phyloP scores from a whole-genome alignment of 768 basidiomycete species.

The Galerina sulciceps region DNA sequence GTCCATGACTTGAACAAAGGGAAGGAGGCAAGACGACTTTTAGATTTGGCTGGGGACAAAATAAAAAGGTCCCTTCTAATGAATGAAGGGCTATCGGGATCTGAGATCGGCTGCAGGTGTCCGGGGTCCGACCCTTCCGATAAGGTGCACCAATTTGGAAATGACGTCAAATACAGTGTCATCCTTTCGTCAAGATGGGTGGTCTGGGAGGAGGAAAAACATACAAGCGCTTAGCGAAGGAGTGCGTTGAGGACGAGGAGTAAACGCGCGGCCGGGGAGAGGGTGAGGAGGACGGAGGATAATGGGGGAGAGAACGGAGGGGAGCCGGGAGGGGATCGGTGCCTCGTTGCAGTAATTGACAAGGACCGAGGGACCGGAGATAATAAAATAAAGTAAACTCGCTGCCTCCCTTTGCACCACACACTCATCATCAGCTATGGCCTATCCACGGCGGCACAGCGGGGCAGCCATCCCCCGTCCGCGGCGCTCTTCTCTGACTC shows the following conservation, averaged over 20 bases:
- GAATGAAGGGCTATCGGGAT: neutral
- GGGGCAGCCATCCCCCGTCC: conserved; percentile 4
- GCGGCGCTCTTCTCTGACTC: neutral
- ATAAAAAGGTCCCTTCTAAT: neutral
- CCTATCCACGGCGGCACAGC: conserved; percentile 16
- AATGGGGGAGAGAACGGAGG: neutral
- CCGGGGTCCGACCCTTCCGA: conserved; percentile 10
- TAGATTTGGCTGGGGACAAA: neutral
- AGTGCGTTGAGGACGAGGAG: too few species aligned
- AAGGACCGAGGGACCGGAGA: neutral
- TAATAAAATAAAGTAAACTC: neutral
- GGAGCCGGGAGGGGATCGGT: neutral
- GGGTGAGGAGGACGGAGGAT: too few species aligned
- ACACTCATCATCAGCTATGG: conserved; percentile 11
- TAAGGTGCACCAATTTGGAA: conserved; percentile 1
- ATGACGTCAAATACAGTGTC: conserved; percentile 14
- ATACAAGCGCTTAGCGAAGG: neutral
- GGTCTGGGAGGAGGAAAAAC: conserved; percentile 1
- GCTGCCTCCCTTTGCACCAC: neutral
- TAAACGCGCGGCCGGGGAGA: too few species aligned
- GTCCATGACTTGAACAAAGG: conserved; percentile 45
- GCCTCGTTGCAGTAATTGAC: neutral
- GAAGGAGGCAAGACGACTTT: conserved; percentile 4
- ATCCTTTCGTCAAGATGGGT: neutral
- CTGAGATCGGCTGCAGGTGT: conserved; percentile 5